These are phyloP conservation scores for Diaporthe australafricana DNA, from an alignment of 2,329 filamentous ascomycete genomes.

Conservation along the genomic window DNA sequence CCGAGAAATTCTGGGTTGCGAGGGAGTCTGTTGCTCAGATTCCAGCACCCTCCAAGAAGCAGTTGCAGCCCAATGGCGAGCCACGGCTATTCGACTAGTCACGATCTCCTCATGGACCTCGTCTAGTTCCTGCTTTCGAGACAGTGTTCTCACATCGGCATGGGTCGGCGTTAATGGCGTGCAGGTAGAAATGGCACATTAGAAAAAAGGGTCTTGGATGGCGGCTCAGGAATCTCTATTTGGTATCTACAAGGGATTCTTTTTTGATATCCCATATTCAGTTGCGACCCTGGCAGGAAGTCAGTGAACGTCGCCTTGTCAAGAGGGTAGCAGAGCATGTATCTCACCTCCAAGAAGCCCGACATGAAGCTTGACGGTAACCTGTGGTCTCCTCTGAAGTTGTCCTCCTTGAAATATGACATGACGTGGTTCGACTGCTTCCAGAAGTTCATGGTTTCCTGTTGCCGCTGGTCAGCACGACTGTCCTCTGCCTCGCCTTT, in stretches of 20 bases:
- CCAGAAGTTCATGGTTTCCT: slow-evolving; percentile 99
- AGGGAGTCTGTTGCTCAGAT: slow-evolving; percentile 66
- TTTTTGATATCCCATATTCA: slow-evolving; percentile 51
- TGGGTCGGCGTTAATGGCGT: slow-evolving; percentile 38
- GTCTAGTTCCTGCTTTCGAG: background rate
- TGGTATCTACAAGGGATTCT: slow-evolving; percentile 47
- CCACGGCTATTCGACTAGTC: slow-evolving; percentile 33
- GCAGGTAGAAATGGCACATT: slow-evolving; percentile 33
- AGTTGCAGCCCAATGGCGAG: slow-evolving; percentile 36
- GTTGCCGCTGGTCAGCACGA: slow-evolving; percentile 31
- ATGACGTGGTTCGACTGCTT: slow-evolving; percentile 96
- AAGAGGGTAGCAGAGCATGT: background rate
- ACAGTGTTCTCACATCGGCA: slow-evolving; percentile 17
- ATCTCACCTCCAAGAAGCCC: slow-evolving; percentile 90
- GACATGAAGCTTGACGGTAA: slow-evolving; percentile 92
- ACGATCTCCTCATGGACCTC: background rate
- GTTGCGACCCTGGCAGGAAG: slow-evolving; percentile 63
- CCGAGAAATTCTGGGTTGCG: slow-evolving; percentile 85
- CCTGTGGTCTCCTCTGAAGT: slow-evolving; percentile 78
- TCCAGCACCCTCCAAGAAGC: slow-evolving; percentile 37
- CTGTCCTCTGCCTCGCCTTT: background rate
- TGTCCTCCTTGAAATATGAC: slow-evolving; percentile 94
- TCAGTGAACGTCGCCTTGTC: slow-evolving; percentile 39
- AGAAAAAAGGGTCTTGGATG: slow-evolving; percentile 47
- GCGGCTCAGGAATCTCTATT: slow-evolving; percentile 39